phyloP scores from a whole-genome alignment of 2,329 filamentous ascomycete species.

The Xenosphaeropsis pyriputrescens region DNA sequence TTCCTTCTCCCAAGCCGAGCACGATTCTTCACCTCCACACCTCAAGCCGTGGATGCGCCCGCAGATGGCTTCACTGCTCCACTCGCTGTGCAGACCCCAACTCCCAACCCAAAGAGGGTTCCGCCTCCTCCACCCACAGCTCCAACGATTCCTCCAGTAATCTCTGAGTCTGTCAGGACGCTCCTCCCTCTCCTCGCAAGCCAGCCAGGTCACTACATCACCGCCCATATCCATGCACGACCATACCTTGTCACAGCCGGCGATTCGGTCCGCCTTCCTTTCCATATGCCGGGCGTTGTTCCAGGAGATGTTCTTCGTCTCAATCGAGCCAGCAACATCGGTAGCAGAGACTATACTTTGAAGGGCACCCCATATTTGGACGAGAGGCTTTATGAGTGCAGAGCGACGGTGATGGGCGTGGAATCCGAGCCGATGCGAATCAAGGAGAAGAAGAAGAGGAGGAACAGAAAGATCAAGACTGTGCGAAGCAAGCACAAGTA shows the following conservation, averaged over 20 bases:
- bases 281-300: slow-evolving; percentile 59
- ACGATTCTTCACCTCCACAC: slow-evolving; percentile 31
- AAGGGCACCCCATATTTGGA: slow-evolving; percentile 74
- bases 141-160: slow-evolving; percentile 13
- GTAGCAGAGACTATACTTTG: slow-evolving; percentile 81
- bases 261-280: slow-evolving; percentile 63
- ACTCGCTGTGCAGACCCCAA: not conserved
- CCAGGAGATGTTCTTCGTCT: slow-evolving; percentile 80
- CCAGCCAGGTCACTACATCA: slow-evolving; percentile 66
- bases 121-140: slow-evolving; percentile 7
- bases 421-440: slow-evolving; percentile 67
- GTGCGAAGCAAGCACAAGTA: slow-evolving; percentile 84
- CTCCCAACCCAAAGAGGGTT: not conserved
- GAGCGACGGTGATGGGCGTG: slow-evolving; percentile 70
- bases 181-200: slow-evolving; percentile 58
- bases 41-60: slow-evolving; percentile 28
- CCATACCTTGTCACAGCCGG: slow-evolving; percentile 69
- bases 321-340: slow-evolving; percentile 70
- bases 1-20: slow-evolving; percentile 31
- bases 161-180: slow-evolving; percentile 40
- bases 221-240: slow-evolving; percentile 62
- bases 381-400: slow-evolving; percentile 69
- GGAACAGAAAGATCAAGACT: slow-evolving; percentile 55
- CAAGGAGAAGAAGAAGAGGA: slow-evolving; percentile 72
- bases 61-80: slow-evolving; percentile 2